Base-by-base conservation (phyloP, 176 grass and related monocot genomes). In the Alloteropsis semialata region DNA sequence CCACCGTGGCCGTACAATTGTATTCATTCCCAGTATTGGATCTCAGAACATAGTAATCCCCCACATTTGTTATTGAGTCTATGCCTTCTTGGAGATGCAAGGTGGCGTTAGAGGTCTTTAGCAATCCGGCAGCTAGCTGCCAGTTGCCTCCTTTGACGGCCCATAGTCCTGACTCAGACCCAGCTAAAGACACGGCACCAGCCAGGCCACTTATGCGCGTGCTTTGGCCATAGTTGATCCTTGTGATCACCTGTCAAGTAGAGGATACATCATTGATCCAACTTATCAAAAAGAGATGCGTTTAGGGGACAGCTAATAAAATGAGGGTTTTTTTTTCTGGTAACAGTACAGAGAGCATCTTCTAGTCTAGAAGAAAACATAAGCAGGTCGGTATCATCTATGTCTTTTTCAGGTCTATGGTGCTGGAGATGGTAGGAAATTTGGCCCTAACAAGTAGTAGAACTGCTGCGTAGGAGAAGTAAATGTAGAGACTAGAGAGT, bases 141-240 rank as follows among this genome's bases (percentile, higher is more conserved):
- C 88, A 89, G 76, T 98, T 98, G 7, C 96, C 96, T 28, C 92
- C 96, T 55, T 95, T 58, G 32, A 98, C 85, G 22, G 96, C 76
- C 96, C 96, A 98, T 59, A 95, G 55, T 65, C 93, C 88, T 36
- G 96, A 77, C 54, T 95, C 91, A 2, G 92, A 93, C 65, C 96
- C 96, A 32, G 92, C 92, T 80, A 98, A 90, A 78, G 96, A 94
- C 21, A 98, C 92, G 5, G 90, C 89, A 32, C 92, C 96, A 3
- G 90, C 96, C 33, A 98, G 77, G 15, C 92, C 96, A 57, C 96
- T 98, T 75, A 98, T 95, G 10, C 33, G 75, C 27, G 63, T 82
- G 38, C 85, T 92, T 55, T 98, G 96, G 33, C 92, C 96, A 61
- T 98, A 98, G 84, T 98, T 98, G 67, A 98, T 91, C 84, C 96